These are phyloP conservation scores for Papiliotrema fonsecae DNA, from an alignment of 1,284 basidiomycete species.

Conservation along the genomic window DNA sequence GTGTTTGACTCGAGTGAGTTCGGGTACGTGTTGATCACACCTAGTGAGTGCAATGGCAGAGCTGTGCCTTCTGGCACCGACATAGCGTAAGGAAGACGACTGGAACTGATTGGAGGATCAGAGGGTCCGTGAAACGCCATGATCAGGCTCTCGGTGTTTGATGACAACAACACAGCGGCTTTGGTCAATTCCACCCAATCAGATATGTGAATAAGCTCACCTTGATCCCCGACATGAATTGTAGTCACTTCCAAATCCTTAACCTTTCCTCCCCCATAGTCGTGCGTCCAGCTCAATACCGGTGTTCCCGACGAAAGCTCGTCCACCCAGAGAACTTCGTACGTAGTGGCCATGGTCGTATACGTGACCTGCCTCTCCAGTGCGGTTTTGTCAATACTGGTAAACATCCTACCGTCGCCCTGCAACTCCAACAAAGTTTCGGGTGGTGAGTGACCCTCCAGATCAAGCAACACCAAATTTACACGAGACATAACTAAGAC, in stretches of 20 bases:
- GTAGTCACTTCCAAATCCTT: conserved; percentile 17
- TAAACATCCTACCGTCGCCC: conserved; percentile 18
- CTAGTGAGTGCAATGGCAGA: background rate
- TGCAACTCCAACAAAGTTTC: conserved; percentile 12
- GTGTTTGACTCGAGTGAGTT: background rate
- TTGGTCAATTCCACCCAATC: background rate
- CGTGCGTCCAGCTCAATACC: conserved; percentile 29
- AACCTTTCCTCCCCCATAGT: conserved; percentile 14
- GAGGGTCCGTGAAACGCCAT: conserved; percentile 14
- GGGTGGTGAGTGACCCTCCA: conserved; percentile 21
- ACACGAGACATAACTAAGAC: conserved; percentile 26
- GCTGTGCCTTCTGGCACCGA: background rate
- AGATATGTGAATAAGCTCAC: background rate
- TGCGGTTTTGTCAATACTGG: conserved; percentile 27
- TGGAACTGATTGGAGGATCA: conserved; percentile 9
- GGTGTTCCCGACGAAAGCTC: conserved; percentile 13
- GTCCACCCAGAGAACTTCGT: conserved; percentile 36
- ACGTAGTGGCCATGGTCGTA: conserved; percentile 24
- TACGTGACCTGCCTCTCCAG: conserved; percentile 8
- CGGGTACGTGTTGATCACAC: background rate
- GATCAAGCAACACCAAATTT: conserved; percentile 18
- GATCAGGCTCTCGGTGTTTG: conserved; percentile 9
- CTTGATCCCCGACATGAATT: conserved; percentile 6
- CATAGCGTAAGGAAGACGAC: conserved; percentile 15
- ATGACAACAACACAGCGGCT: conserved; percentile 20